Conservation (phyloP, 805 yeast genomes). For the Candida chilensis region DNA sequence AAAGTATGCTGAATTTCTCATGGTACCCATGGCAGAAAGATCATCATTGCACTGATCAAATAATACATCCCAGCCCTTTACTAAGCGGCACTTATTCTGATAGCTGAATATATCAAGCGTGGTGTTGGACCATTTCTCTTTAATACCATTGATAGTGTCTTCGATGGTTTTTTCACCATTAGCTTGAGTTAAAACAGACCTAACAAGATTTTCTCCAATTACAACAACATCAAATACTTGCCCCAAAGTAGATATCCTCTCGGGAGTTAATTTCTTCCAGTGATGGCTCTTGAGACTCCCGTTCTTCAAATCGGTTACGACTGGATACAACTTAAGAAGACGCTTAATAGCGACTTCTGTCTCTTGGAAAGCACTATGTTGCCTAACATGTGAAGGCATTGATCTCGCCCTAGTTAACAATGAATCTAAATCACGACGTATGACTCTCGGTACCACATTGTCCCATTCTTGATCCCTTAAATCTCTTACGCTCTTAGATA, state of each 20-base stretch:
- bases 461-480: conserved; percentile 40
- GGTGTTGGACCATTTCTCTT: conserved; percentile 43
- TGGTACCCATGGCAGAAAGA: conserved; percentile 51
- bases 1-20: conserved; percentile 62
- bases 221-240: conserved; percentile 9
- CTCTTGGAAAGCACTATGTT: conserved; percentile 59
- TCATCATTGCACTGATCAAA: conserved; percentile 54
- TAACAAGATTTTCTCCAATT: conserved; percentile 25
- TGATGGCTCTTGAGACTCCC: conserved; percentile 58
- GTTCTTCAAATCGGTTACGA: conserved; percentile 39
- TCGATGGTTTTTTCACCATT: conserved; percentile 64
- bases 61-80: conserved; percentile 60
- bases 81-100: conserved; percentile 40
- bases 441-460: conserved; percentile 28
- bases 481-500: conserved; percentile 37
- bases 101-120: conserved; percentile 46
- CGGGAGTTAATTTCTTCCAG: conserved; percentile 40
- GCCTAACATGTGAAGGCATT: conserved; percentile 52
- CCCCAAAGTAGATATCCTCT: conserved; percentile 2
- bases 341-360: conserved; percentile 37
- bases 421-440: conserved; percentile 42
- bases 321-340: conserved; percentile 23
- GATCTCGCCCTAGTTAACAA: conserved; percentile 33
- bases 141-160: conserved; percentile 40
- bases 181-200: conserved; percentile 49